Base-by-base conservation (phyloP, 306 rosid genomes). In the Sphenostylis stenocarpa region DNA sequence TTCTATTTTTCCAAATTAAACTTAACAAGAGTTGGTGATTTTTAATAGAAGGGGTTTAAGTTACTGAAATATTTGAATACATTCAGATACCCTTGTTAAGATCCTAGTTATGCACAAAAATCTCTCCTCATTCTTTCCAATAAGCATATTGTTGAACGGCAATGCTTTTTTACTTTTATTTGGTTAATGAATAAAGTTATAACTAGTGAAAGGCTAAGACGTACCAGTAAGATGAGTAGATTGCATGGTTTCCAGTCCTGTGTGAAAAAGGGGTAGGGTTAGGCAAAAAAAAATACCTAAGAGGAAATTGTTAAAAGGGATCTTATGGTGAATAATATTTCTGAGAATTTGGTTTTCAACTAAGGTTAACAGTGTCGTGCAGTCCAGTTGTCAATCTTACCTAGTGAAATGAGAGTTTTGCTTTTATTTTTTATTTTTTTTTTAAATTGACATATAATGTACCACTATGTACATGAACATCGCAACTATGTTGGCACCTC, bases 151-250 rank as follows among this genome's bases (percentile, higher is more conserved):
- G 45, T 36, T 66, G 67, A 38, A 66, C 24, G 67, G 67, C 23
- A 24, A 17, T 52, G 64, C 7, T 34, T 61, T 56, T 73, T 73
- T 3, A 29, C 43, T 57, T 73, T 75, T 63, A 20, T 19, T 15
- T 61, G 61, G 64, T 62, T 21, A 44, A 63, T 23, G 72, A 75
- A 51, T 76, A 49, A 49, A 48, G 28, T 36, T 31, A 26, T 51
- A 51, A 36, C 17, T 24, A 4, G 36, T 4, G 34, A 56, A 53
- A 21, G 60, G 14, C 36, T 3, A 53, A 53, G 14, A 53, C 1
- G 60, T 53, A 20, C 29, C 0, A 9, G 29, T 53, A 0, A 53
- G 14, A 20, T 20, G 6, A 53, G 15, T 51, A 7, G 24, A 51
- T 51, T 51, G 29, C 15, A 53, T 11, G 24, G 58, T 51, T 51